Conservation (phyloP, 352 stramenopile genomes). For the Salisapilia sapeloensis region DNA sequence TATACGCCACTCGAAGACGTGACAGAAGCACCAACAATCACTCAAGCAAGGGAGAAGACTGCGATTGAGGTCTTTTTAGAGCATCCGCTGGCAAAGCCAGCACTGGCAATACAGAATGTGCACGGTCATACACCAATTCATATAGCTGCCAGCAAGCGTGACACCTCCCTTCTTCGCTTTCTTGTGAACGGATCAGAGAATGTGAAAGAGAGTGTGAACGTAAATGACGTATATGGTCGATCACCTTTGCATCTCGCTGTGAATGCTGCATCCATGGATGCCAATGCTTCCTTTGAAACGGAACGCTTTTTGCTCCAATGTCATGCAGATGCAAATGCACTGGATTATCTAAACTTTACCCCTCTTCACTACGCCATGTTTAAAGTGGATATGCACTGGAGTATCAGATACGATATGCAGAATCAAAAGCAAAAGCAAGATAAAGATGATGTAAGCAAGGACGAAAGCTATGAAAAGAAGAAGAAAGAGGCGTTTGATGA, state of each 20-base stretch:
- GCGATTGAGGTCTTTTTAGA: constrained; percentile 35
- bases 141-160: constrained; percentile 35
- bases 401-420: constrained; percentile 18
- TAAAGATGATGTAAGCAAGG: constrained; percentile 15
- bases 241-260: constrained; percentile 61
- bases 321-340: constrained; percentile 25
- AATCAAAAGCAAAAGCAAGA: constrained; percentile 8
- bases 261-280: constrained; percentile 40
- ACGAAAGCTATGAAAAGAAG: constrained; percentile 25
- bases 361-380: constrained; percentile 48
- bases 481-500: constrained; percentile 21
- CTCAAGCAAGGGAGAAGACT: constrained; percentile 5
- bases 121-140: constrained; percentile 38
- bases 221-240: constrained; percentile 20
- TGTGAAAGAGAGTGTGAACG: constrained; percentile 25
- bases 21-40: constrained; percentile 4
- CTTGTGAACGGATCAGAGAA: constrained; percentile 19
- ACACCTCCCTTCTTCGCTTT: constrained; percentile 31
- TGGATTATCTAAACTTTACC: constrained; percentile 39
- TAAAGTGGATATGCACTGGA: constrained; percentile 57
- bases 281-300: constrained; percentile 62
- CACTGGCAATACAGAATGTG: constrained; percentile 19
- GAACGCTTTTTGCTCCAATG: constrained; percentile 47
- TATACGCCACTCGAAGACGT: constrained; percentile 12
- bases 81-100: constrained; percentile 19